phyloP scores from a whole-genome alignment of 2,329 filamentous ascomycete species.

The Fusarium xyrophilum region DNA sequence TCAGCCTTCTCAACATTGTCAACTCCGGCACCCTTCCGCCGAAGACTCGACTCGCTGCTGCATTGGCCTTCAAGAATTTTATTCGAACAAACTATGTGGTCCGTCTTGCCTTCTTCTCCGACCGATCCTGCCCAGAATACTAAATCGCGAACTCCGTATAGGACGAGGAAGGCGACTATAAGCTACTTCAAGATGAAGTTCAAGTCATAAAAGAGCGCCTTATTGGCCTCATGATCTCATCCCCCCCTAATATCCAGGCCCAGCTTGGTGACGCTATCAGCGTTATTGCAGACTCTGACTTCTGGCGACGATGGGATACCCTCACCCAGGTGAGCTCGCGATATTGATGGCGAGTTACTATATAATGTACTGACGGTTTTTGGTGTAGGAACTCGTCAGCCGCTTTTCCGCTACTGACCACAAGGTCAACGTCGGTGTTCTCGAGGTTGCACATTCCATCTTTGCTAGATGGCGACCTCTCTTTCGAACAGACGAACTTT shows the following conservation, averaged over 20 bases:
- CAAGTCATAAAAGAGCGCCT: conserved; percentile 91
- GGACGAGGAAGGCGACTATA: conserved; percentile 94
- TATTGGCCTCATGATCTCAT: conserved; percentile 94
- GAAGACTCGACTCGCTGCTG: conserved; percentile 84
- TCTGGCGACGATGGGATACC: conserved; percentile 96
- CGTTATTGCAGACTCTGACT: conserved; percentile 96
- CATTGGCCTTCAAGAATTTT: conserved; percentile 98
- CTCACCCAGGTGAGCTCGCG: conserved; percentile 72
- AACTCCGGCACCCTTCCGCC: conserved; percentile 73
- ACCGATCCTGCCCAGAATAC: conserved; percentile 20
- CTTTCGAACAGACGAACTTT: conserved; percentile 91
- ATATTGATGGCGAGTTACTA: too few relatives aligned
- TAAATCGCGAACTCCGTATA: conserved; percentile 45
- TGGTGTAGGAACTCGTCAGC: conserved; percentile 77
- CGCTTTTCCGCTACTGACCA: conserved; percentile 83
- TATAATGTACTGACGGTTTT: conserved; percentile 7
- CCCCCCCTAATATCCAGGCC: conserved; percentile 84
- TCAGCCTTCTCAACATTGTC: conserved; percentile 88
- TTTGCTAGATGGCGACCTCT: conserved; percentile 95
- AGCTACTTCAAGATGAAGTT: conserved; percentile 83
- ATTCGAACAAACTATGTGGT: conserved; percentile 91
- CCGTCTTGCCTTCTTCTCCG: conserved; percentile 45
- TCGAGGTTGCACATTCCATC: conserved; percentile 97
- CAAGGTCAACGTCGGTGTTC: conserved; percentile 87
- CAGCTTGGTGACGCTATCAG: conserved; percentile 97